phyloP scores from a whole-genome alignment of 2,329 filamentous ascomycete species.

The Colletotrichum sp. region DNA sequence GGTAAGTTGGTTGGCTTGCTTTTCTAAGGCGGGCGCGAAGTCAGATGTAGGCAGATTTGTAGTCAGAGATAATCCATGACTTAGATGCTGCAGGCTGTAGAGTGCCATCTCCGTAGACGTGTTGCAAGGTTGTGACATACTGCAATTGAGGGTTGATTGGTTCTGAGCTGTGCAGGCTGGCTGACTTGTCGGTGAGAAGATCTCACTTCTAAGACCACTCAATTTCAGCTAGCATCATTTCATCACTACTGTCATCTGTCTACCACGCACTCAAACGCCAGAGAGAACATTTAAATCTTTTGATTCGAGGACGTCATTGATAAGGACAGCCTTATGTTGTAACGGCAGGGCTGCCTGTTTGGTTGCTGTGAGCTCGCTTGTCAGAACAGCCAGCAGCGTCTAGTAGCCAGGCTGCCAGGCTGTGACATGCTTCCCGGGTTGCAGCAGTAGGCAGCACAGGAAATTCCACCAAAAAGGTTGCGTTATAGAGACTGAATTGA shows the following conservation, averaged over 20 bases:
- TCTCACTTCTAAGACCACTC: neutral
- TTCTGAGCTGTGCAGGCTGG: neutral
- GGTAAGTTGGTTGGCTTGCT: neutral
- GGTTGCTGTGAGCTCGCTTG: neutral
- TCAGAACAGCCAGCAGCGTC: neutral
- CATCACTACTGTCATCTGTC: neutral
- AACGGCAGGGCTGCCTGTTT: neutral
- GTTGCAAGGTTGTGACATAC: neutral
- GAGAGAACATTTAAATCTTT: neutral
- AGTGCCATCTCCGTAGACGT: accelerated
- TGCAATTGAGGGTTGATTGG: neutral
- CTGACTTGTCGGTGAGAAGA: neutral
- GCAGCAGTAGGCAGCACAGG: neutral
- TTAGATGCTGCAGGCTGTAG: neutral
- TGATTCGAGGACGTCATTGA: neutral
- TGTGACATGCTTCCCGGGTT: neutral
- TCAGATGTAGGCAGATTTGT: neutral
- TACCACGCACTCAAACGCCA: neutral
- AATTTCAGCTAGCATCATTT: neutral
- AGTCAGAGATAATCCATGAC: no score
- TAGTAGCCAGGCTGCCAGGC: neutral
- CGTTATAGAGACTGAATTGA: neutral
- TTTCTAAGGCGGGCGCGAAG: neutral
- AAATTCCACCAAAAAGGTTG: no score
- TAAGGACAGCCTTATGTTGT: neutral